Evolutionary conservation across 2,329 filamentous ascomycete genomes (phyloP), one percentile per base, ranked within the genome.

Genomic region (Hypoxylon sp.): DNA sequence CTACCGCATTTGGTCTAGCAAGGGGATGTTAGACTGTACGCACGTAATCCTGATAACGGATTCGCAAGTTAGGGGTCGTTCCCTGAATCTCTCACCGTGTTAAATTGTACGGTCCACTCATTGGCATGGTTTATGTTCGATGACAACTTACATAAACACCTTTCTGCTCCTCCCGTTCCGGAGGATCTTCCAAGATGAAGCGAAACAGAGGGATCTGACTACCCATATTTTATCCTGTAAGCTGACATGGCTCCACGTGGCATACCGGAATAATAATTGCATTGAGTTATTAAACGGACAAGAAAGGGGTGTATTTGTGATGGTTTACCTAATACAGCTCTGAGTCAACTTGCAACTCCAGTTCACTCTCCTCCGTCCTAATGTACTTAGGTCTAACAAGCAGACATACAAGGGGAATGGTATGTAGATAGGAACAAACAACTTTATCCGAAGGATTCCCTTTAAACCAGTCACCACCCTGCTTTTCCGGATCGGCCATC

Each of bases 111-210:
- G 34, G 27, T 48, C 12, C 9, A 41, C 12, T 16, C 41, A 45
- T 21, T 53, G 39, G 11, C 41, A 27, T 29, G 27, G 32, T 30
- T 27, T 48, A 54, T 47, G 51, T 43, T 34, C 14, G 1, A 23
- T 23, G 52, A 30, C 30, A 23, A 50, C 59, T 55, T 43, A 56
- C 59, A 29, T 62, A 37, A 56, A 50, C 52, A 56, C 52, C 45
- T 56, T 45, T 8, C 6, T 62, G 52, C 4, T 62, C 59, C 52
- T 62, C 21, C 52, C 59, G 52, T 51, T n/a, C 43, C 45, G 51
- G 27, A 30, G 19, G 30, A 37, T 53, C 48, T 30, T 30, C 32
- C 34, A 55, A 48, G 43, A 39, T 47, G 41, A 41, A 41, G 37
- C n/a, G 41, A 25, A 16, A 34, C 11, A 29, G 27, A n/a, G 16